phyloP scores from a whole-genome alignment of 1,139 yeast genomes.

The Debaryomyces singareniensis region DNA sequence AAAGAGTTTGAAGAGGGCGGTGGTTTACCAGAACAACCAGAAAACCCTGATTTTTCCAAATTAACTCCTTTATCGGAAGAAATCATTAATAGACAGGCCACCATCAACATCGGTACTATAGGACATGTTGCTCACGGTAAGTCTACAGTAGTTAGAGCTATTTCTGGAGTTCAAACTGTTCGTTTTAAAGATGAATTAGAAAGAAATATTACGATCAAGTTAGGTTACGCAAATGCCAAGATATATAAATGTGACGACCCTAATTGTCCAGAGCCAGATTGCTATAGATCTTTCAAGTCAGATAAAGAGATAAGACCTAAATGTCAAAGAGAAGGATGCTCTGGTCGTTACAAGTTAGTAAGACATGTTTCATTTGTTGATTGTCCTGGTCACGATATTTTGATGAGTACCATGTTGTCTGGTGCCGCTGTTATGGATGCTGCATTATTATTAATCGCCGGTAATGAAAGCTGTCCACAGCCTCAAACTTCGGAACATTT shows the following conservation, averaged over 20 bases:
- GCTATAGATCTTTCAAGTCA: conserved; percentile 90
- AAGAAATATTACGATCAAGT: conserved; percentile 96
- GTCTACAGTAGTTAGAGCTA: conserved; percentile 97
- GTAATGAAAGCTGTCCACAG: conserved; percentile 99
- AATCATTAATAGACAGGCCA: conserved; percentile 97
- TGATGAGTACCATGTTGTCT: conserved; percentile 99
- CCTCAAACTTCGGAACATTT: conserved; percentile 99
- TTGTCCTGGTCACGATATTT: conserved; percentile 99
- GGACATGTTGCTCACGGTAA: conserved; percentile 99
- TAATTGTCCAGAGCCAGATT: conserved; percentile 88
- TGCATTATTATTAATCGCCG: conserved; percentile 90
- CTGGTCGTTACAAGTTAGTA: conserved; percentile 78
- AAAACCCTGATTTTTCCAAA: conserved; percentile 69
- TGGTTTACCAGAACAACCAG: conserved; percentile 95
- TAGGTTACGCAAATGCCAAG: conserved; percentile 98
- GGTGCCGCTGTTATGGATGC: conserved; percentile 99
- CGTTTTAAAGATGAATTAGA: conserved; percentile 98
- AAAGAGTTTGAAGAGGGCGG: conserved; percentile 97
- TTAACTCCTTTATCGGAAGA: conserved; percentile 89
- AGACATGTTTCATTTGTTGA: conserved; percentile 98
- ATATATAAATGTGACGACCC: conserved; percentile 89
- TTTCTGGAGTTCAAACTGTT: conserved; percentile 97
- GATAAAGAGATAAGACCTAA: conserved; percentile 93
- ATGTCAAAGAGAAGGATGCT: conserved; percentile 78
- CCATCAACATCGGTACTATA: conserved; percentile 97